These are phyloP conservation scores for Lepidium africanum DNA, from an alignment of 345 rosid genomes.

Conservation along the genomic window DNA sequence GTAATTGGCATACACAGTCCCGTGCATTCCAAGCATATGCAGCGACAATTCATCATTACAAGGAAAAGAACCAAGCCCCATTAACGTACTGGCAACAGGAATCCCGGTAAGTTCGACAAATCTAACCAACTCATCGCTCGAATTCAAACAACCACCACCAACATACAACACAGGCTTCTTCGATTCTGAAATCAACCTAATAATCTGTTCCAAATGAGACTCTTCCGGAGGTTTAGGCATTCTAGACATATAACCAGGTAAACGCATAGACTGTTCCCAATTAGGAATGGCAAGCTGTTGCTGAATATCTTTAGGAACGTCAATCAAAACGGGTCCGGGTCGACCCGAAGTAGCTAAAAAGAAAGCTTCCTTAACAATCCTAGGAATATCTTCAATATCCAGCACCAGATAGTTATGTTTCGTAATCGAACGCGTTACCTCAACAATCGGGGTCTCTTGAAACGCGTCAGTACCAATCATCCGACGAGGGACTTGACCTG, in stretches of 20 bases:
- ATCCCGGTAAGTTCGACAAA: constrained; percentile 86
- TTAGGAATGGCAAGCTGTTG: constrained; percentile 81
- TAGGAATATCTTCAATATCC: constrained; percentile 84
- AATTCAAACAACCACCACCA: constrained; percentile 97
- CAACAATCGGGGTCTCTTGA: constrained; percentile 89
- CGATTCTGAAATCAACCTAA: constrained; percentile 66
- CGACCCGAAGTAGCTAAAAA: constrained; percentile 77
- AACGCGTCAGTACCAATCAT: constrained; percentile 97
- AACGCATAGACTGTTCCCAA: constrained; percentile 50
- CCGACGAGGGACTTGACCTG: constrained; percentile 86
- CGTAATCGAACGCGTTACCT: constrained; percentile 86
- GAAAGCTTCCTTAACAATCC: constrained; percentile 76
- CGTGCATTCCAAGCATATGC: constrained; percentile 98
- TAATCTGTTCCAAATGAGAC: constrained; percentile 63
- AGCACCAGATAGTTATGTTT: constrained; percentile 86
- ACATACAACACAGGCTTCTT: constrained; percentile 92
- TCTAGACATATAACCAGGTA: constrained; percentile 73
- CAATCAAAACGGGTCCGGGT: constrained; percentile 92
- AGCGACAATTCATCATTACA: constrained; percentile 56
- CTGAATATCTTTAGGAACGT: constrained; percentile 90
- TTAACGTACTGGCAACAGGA: constrained; percentile 94
- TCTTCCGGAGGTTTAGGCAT: constrained; percentile 59
- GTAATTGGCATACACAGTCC: constrained; percentile 88
- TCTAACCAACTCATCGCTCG: constrained; percentile 67
- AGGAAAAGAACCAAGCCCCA: constrained; percentile 88